Evolutionary conservation across 805 yeast species (phyloP).

Genomic region (Candida adriatica): DNA sequence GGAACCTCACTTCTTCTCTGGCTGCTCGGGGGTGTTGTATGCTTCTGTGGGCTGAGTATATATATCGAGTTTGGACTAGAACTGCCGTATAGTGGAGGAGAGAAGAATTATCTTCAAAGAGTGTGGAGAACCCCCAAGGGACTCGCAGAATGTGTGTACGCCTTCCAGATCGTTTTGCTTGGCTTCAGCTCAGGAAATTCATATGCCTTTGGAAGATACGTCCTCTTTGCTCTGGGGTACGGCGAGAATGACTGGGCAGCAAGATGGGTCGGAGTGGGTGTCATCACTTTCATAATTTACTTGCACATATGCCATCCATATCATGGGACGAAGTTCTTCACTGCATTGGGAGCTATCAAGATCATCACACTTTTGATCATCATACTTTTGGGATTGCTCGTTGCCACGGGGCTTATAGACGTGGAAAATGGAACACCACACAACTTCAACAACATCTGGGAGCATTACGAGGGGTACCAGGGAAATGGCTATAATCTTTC

Average conservation of each 20-base stretch:
- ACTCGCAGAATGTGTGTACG: slow-evolving; percentile 41
- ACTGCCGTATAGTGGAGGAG: slow-evolving; percentile 63
- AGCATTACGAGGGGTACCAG: slow-evolving; percentile 32
- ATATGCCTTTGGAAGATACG: slow-evolving; percentile 58
- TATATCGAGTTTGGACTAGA: slow-evolving; percentile 62
- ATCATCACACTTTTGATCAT: slow-evolving; percentile 43
- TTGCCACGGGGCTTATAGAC: slow-evolving; percentile 27
- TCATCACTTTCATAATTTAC: slow-evolving; percentile 38
- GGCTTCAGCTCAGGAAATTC: slow-evolving; percentile 60
- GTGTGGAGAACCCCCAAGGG: slow-evolving; percentile 48
- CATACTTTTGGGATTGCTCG: slow-evolving; percentile 40
- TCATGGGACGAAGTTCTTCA: slow-evolving; percentile 45
- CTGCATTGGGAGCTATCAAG: slow-evolving; percentile 48
- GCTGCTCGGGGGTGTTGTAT: slow-evolving; percentile 57
- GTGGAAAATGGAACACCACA: slow-evolving; percentile 18
- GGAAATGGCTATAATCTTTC: slow-evolving; percentile 42
- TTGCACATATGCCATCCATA: slow-evolving; percentile 44
- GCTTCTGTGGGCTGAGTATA: slow-evolving; percentile 46
- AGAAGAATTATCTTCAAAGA: slow-evolving; percentile 57
- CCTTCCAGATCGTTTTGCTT: slow-evolving; percentile 47
- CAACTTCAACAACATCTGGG: slow-evolving; percentile 33
- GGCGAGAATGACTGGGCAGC: slow-evolving; percentile 29
- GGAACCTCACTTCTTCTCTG: slow-evolving; percentile 51
- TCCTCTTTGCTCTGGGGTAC: slow-evolving; percentile 37
- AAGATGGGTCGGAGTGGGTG: slow-evolving; percentile 41